A percentile compares a stretch with the other conserved stretches of the same genome.
Evolutionary conservation across 306 rosid genomes (phyloP).

Genomic region (Sophora flavescens): DNA sequence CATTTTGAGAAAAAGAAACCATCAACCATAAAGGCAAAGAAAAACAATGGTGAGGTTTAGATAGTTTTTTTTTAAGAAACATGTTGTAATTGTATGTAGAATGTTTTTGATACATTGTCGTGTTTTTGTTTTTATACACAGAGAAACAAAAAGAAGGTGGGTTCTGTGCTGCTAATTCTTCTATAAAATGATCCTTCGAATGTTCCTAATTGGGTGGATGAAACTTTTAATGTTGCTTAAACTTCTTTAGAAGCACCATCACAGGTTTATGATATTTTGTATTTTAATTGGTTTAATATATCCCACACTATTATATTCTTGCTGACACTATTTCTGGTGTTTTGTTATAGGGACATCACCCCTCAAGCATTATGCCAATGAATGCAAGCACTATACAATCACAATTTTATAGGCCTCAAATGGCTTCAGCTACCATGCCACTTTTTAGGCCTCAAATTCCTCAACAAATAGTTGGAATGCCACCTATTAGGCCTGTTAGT

Average conservation of each 20-base stretch:
- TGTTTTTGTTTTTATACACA: not conserved
- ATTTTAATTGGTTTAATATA: not conserved
- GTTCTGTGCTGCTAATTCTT: not conserved
- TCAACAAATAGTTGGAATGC: too few relatives aligned
- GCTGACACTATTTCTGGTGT: not conserved
- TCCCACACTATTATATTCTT: not conserved
- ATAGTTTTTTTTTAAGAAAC: not conserved
- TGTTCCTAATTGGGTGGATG: too few relatives aligned
- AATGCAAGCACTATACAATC: too few relatives aligned
- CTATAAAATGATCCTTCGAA: not conserved
- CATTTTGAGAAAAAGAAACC: slow-evolving; percentile 27
- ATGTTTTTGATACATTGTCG: not conserved
- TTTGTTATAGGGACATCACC: not conserved
- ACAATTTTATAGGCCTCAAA: too few relatives aligned
- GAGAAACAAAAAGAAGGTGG: not conserved
- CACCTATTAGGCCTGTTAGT: too few relatives aligned
- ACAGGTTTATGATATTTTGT: not conserved
- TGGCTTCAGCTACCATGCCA: too few relatives aligned
- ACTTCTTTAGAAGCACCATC: not conserved
- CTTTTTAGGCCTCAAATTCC: too few relatives aligned
- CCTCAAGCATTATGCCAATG: not conserved
- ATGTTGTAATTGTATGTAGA: not conserved
- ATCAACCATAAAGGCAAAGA: not conserved
- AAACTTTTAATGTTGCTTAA: not conserved
- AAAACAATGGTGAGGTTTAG: not conserved